Evolutionary conservation across 768 basidiomycete genomes (phyloP).

Genomic region (Pisolithus sp.): DNA sequence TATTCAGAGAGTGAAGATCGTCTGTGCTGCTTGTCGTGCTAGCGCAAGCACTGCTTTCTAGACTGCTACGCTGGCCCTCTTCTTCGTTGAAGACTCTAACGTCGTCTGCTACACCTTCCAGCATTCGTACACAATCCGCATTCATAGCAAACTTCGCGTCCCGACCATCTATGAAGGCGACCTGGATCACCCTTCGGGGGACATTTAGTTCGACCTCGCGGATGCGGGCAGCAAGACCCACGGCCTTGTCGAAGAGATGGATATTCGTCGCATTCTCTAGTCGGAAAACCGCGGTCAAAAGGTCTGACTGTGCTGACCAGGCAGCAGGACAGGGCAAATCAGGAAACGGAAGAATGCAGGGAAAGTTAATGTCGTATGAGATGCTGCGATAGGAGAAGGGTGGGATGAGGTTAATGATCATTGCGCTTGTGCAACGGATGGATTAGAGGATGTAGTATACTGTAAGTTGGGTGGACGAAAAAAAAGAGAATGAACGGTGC

Average conservation of each 20-base stretch:
- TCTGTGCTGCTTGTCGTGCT: slow-evolving; percentile 15
- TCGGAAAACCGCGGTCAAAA: slow-evolving; percentile 41
- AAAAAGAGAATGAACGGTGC: slow-evolving; percentile 3
- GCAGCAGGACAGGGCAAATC: slow-evolving; percentile 41
- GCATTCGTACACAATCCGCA: slow-evolving; percentile 34
- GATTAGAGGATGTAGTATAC: slow-evolving; percentile 16
- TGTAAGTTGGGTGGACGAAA: slow-evolving; percentile 20
- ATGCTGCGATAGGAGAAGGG: slow-evolving; percentile 44
- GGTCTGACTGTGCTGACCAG: slow-evolving; percentile 51
- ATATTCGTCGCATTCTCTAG: slow-evolving; percentile 46
- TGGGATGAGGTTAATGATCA: slow-evolving; percentile 54
- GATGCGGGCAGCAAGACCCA: slow-evolving; percentile 48
- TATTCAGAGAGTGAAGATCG: slow-evolving; percentile 3
- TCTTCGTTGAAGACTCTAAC: slow-evolving; percentile 43
- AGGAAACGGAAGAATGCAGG: slow-evolving; percentile 30
- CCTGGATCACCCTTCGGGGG: slow-evolving; percentile 37
- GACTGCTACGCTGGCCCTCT: slow-evolving; percentile 25
- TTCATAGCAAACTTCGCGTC: slow-evolving; percentile 44
- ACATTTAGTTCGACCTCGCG: slow-evolving; percentile 62
- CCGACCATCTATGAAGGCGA: slow-evolving; percentile 53
- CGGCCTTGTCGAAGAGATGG: slow-evolving; percentile 56
- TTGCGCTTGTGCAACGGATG: slow-evolving; percentile 20
- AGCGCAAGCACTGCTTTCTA: slow-evolving; percentile 22
- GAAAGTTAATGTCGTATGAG: slow-evolving; percentile 53
- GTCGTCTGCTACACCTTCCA: slow-evolving; percentile 47